Evolutionary conservation across 1,139 yeast species (phyloP), one percentile per base, ranked within the genome.

Genomic region (Suhomyces terraborum): DNA sequence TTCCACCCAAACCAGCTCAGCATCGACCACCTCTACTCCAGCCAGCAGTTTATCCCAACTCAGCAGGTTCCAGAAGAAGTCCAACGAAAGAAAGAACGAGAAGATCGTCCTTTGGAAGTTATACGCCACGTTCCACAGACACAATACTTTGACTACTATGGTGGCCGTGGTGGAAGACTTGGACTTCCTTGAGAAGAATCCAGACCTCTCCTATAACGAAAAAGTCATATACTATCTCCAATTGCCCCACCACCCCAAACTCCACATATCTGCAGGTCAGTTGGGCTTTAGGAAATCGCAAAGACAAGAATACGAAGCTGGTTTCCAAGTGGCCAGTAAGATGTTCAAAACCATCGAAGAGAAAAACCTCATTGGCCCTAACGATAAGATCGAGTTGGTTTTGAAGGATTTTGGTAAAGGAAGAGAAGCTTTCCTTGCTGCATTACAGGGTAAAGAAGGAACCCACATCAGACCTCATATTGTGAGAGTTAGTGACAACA

Each of bases 261-360:
- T 84, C 40, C 79, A 84, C 31, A 68, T 87, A 39, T 75, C 84
- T 19, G 84, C 91, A 0, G 94, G 94, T 38, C 78, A 76, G 57
- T 67, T 84, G 45, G 94, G 94, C 6, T 85, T 84, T 64, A 77
- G 87, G 56, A 84, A 84, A 58, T 79, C 87, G 8, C 86, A 84
- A 44, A 77, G 96, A 66, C 88, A 95, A 40, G 96, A 89, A 62
- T 88, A 88, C 58, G 98, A 91, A 66, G 97, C 96, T 1, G 87
- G 85, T n/a, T 89, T 85, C 71, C 96, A 89, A 60, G 86, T 93
- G 9, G 73, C 89, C 17, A 70, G 89, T 7, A 78, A 79, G 50
- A 74, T 87, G 70, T 88, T 91, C 64, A 77, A 82, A 49, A 64
- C 76, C 48, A 86, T 91, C 55, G 80, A 82, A 55, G 83, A 80